These are phyloP conservation scores for Stylonectria norvegica DNA, from an alignment of 2,329 filamentous ascomycete species.

Conservation along the genomic window DNA sequence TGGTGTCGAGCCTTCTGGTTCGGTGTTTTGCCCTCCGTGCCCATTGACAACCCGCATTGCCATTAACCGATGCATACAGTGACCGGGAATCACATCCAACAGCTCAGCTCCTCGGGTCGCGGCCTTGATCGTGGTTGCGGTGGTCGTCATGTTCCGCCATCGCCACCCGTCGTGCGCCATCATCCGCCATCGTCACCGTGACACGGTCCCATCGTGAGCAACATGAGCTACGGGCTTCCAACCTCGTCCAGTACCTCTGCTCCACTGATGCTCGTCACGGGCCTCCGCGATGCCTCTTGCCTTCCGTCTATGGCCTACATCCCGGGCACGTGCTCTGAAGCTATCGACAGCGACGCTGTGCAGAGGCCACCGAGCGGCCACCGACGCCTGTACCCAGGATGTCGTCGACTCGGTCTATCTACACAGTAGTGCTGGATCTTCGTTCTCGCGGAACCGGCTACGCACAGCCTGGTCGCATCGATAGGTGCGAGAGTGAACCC, in stretches of 20 bases:
- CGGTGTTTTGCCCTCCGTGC: too few species aligned
- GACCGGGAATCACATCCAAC: too few species aligned
- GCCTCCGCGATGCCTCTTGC: slow-evolving; percentile 4
- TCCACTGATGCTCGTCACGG: slow-evolving; percentile 22
- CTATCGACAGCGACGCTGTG: slow-evolving; percentile 28
- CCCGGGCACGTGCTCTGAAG: slow-evolving; percentile 25
- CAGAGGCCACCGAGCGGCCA: slow-evolving; percentile 21
- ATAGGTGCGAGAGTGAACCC: slow-evolving; percentile 11
- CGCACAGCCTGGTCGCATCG: slow-evolving; percentile 19
- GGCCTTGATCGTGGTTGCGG: too few species aligned
- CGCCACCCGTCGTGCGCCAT: slow-evolving; percentile 9
- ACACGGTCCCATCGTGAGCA: slow-evolving; percentile 11
- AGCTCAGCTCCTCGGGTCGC: too few species aligned
- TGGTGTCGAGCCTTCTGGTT: too few species aligned
- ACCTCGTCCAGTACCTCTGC: neutral
- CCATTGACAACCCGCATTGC: too few species aligned
- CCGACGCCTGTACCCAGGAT: slow-evolving; percentile 18
- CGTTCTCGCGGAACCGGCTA: slow-evolving; percentile 28
- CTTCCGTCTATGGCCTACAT: slow-evolving; percentile 20
- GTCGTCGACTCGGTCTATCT: slow-evolving; percentile 22
- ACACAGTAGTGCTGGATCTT: slow-evolving; percentile 22
- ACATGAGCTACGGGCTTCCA: slow-evolving; percentile 9
- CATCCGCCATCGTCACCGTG: neutral
- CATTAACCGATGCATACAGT: too few species aligned
- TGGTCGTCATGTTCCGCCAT: too few species aligned